A percentile compares a stretch with the other conserved stretches of the same genome.
Conservation (phyloP, 495 filamentous ascomycete genomes). For the Penicillium turbatum region DNA sequence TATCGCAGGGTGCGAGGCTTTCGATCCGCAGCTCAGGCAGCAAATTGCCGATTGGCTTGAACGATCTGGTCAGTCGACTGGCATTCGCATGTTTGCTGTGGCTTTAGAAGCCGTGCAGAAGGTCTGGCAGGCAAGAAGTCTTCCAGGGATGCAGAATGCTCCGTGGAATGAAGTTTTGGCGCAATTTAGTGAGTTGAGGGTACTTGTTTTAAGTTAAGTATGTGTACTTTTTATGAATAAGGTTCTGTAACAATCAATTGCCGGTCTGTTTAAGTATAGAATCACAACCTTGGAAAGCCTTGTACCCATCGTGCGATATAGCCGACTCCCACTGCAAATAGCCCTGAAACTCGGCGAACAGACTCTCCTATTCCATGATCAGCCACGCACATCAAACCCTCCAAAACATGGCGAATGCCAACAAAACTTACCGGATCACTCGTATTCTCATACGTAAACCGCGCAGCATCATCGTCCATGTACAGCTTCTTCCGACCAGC, state of each 20-base stretch:
- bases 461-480: constrained; percentile 1
- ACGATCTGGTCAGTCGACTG: constrained; percentile 3
- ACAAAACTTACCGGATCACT: background rate
- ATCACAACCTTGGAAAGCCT: background rate
- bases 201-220: constrained; percentile 12
- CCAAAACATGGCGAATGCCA: too few relatives aligned
- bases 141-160: constrained; percentile 7
- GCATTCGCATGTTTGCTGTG: constrained; percentile 17
- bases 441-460: background rate
- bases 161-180: constrained; percentile 12
- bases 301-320: constrained; percentile 13
- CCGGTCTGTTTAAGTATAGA: too few relatives aligned
- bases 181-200: constrained; percentile 12
- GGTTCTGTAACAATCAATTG: too few relatives aligned
- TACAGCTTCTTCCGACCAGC: background rate
- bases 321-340: constrained; percentile 8
- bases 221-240: too few relatives aligned
- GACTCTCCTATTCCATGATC: constrained; percentile 31
- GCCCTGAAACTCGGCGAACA: constrained; percentile 35
- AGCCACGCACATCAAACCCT: too few relatives aligned
- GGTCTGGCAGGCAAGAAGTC: constrained; percentile 9
- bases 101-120: constrained; percentile 11
- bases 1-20: constrained; percentile 15
- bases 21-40: constrained; percentile 1
- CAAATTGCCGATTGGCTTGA: constrained; percentile 11